phyloP scores from a whole-genome alignment of 768 basidiomycete species.

The Peribolospora kevripleyi region DNA sequence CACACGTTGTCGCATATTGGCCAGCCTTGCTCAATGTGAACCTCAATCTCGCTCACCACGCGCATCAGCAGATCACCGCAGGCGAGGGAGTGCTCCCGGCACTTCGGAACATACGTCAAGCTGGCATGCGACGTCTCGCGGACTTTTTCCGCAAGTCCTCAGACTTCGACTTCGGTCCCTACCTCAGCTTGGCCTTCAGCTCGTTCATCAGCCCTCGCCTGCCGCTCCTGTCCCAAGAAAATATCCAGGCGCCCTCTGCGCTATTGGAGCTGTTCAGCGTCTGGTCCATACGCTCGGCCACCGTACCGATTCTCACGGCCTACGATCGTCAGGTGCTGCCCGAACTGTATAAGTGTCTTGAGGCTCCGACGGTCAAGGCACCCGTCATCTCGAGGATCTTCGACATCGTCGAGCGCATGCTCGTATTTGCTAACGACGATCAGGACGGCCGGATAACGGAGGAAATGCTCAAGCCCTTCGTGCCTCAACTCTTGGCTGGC shows the following conservation, averaged over 20 bases:
- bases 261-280: slow-evolving; percentile 59
- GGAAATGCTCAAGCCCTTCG: slow-evolving; percentile 39
- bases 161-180: slow-evolving; percentile 48
- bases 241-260: slow-evolving; percentile 72
- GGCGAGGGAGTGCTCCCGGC: slow-evolving; percentile 16
- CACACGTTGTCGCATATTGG: slow-evolving; percentile 45
- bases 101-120: slow-evolving; percentile 44
- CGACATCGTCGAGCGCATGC: slow-evolving; percentile 54
- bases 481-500: slow-evolving; percentile 44
- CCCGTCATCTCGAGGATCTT: slow-evolving; percentile 54
- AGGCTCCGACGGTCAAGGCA: slow-evolving; percentile 65
- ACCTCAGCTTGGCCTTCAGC: slow-evolving; percentile 39
- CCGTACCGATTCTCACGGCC: slow-evolving; percentile 39
- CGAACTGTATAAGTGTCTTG: slow-evolving; percentile 56
- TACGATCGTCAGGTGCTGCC: slow-evolving; percentile 45
- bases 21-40: slow-evolving; percentile 45
- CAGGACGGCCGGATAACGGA: slow-evolving; percentile 25
- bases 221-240: slow-evolving; percentile 47
- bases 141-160: slow-evolving; percentile 64
- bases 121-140: slow-evolving; percentile 59
- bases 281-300: slow-evolving; percentile 40
- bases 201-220: slow-evolving; percentile 65
- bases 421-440: slow-evolving; percentile 31
- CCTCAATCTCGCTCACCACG: slow-evolving; percentile 37
- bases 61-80: slow-evolving; percentile 34